These are phyloP conservation scores for Cladosporium sp. DNA, from an alignment of 2,329 filamentous ascomycete species.

Conservation along the genomic window DNA sequence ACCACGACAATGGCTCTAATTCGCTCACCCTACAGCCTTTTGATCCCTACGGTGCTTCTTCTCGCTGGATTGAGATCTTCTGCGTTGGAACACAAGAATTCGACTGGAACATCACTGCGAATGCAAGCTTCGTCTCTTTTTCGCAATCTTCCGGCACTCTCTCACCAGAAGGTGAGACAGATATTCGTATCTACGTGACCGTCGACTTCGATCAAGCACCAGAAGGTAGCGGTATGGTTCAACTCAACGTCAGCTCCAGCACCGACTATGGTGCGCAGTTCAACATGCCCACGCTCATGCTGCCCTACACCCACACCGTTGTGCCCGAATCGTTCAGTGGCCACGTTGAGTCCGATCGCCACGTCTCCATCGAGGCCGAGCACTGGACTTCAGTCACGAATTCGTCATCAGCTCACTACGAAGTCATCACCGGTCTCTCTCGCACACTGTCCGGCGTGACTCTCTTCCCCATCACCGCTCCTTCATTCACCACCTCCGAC, in stretches of 20 bases:
- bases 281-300: conserved; percentile 43
- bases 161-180: conserved; percentile 41
- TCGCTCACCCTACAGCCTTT: conserved; percentile 53
- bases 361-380: conserved; percentile 35
- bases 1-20: conserved; percentile 51
- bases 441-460: conserved; percentile 57
- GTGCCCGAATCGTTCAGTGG: conserved; percentile 54
- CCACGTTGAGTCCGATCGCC: conserved; percentile 58
- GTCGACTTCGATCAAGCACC: conserved; percentile 54
- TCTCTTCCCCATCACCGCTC: conserved; percentile 49
- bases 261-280: conserved; percentile 43
- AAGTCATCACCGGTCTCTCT: conserved; percentile 52
- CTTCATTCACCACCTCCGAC: conserved; percentile 46
- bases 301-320: conserved; percentile 51
- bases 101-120: conserved; percentile 48
- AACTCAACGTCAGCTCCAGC: conserved; percentile 52
- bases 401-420: conserved; percentile 39
- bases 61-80: conserved; percentile 62
- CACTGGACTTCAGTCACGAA: conserved; percentile 27
- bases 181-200: conserved; percentile 51
- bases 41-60: conserved; percentile 52
- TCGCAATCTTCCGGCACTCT: conserved; percentile 50
- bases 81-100: conserved; percentile 53
- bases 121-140: conserved; percentile 49
- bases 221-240: conserved; percentile 33